A percentile compares a stretch with the other conserved stretches of the same genome.
Evolutionary conservation across 352 stramenopile genomes (phyloP).

Genomic region (Phytophthora pinifolia): DNA sequence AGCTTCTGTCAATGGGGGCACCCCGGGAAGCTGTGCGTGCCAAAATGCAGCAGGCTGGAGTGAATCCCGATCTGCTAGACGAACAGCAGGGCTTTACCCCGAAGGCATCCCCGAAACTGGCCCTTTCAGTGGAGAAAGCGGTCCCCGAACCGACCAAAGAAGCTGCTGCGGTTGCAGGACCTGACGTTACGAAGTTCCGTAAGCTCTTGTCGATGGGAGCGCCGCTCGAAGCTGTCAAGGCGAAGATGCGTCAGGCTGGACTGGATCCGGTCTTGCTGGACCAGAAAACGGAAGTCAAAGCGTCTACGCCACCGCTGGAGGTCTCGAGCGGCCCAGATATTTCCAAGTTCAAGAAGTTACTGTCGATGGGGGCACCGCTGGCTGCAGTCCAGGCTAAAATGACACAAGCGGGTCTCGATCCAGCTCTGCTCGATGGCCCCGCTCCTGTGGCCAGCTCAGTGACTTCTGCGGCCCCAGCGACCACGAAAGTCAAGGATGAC

Average conservation of each 20-base stretch:
- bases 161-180: conserved; percentile 1
- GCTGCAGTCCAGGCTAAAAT: conserved; percentile 68
- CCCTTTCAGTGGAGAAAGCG: conserved; percentile 2
- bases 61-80: conserved; percentile 58
- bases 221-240: conserved; percentile 64
- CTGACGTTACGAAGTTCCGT: conserved; percentile 81
- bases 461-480: neutral
- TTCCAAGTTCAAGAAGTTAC: conserved; percentile 64
- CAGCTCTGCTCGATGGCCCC: conserved; percentile 42
- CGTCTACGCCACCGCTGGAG: conserved; percentile 34
- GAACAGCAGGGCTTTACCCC: conserved; percentile 48
- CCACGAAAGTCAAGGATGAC: conserved; percentile 49
- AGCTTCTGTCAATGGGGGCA: conserved; percentile 89
- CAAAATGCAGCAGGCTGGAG: conserved; percentile 78
- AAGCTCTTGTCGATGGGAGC: conserved; percentile 89
- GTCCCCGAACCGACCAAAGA: neutral
- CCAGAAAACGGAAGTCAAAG: conserved; percentile 25
- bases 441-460: neutral
- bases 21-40: conserved; percentile 73
- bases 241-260: conserved; percentile 69
- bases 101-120: conserved; percentile 20
- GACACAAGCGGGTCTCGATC: conserved; percentile 62
- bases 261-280: conserved; percentile 56
- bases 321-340: conserved; percentile 22
- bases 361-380: conserved; percentile 60